Evolutionary conservation across 371 early-diverging fungal species (phyloP), one percentile per base, ranked within the genome.

Genomic region (Zopfochytrium polystomum): DNA sequence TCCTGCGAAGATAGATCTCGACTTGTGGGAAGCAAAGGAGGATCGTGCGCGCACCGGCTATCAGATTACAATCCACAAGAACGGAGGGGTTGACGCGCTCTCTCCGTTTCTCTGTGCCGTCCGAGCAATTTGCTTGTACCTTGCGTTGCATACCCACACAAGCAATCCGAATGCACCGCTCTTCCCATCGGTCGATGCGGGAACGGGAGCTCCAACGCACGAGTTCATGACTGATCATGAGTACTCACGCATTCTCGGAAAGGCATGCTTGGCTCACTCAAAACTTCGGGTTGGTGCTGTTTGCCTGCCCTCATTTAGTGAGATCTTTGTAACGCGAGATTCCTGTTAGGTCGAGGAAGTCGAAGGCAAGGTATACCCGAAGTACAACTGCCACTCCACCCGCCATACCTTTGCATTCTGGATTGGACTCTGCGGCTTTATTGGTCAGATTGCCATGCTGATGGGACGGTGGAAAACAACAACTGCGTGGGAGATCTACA

Each of bases 371-470:
- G 7, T 38, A 11, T 38, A 11, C 38, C 38, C 38, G 38, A 38
- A 38, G 38, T 38, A 38, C 38, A 38, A 38, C 18, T 7, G 11
- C 7, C 38, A 38, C 18, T 38, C 38, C 11, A 38, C 38, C 7
- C 38, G 38, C 38, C 38, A 38, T 38, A 38, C 38, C 7, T 38
- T 38, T 38, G 38, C 38, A 38, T 38, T 38, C 38, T 38, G 38
- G 11, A 7, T 38, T 38, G 38, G 38, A 7, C 18, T 38, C 7
- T 38, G 38, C 38, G 11, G 18, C 18, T 38, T 38, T 38, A 7
- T 38, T 38, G 38, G 38, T 38, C 11, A 38, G 38, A 18, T 38
- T 11, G 38, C 38, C 7, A 38, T 38, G 38, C 11, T 38, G 38
- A 38, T 38, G 7, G 38, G 38, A 11, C 38, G 38, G 7, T 38